Conservation (phyloP, 371 early-diverging fungal species). For the Rhizopus stolonifer region DNA sequence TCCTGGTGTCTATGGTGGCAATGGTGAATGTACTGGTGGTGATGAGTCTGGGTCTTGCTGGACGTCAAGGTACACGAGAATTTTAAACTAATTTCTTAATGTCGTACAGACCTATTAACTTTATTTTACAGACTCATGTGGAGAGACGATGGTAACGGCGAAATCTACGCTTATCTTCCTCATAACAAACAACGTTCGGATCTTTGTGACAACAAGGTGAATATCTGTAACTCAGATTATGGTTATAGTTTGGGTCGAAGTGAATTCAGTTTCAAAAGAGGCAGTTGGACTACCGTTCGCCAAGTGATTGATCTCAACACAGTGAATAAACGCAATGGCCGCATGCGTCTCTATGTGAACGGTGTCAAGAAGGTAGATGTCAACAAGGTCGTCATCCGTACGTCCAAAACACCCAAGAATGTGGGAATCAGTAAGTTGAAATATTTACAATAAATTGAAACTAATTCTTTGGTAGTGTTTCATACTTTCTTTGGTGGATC, state of each 20-base stretch:
- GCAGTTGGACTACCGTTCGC: conserved; percentile 52
- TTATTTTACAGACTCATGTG: conserved; percentile 51
- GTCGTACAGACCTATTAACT: not conserved
- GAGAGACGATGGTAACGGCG: conserved; percentile 53
- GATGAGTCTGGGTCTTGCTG: conserved; percentile 54
- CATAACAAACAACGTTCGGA: conserved; percentile 39
- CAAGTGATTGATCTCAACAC: conserved; percentile 58
- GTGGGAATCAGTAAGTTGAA: conserved; percentile 23
- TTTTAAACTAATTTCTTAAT: not conserved
- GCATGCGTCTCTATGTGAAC: conserved; percentile 30
- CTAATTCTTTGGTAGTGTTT: conserved; percentile 16
- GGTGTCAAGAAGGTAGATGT: conserved; percentile 8
- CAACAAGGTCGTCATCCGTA: conserved; percentile 14
- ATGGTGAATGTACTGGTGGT: conserved; percentile 57
- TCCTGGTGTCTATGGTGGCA: conserved; percentile 53
- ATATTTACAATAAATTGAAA: not conserved
- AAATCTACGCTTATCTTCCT: conserved; percentile 60
- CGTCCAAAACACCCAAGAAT: conserved; percentile 6
- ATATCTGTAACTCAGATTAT: conserved; percentile 55
- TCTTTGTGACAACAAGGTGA: conserved; percentile 38
- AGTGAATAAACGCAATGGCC: conserved; percentile 43
- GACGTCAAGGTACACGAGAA: conserved; percentile 38
- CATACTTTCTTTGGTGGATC: conserved; percentile 63
- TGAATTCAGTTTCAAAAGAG: conserved; percentile 45
- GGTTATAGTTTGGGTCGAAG: conserved; percentile 66